Base-by-base conservation (phyloP, 1,139 yeast species). In the Saccharomycopsis crataegensis region DNA sequence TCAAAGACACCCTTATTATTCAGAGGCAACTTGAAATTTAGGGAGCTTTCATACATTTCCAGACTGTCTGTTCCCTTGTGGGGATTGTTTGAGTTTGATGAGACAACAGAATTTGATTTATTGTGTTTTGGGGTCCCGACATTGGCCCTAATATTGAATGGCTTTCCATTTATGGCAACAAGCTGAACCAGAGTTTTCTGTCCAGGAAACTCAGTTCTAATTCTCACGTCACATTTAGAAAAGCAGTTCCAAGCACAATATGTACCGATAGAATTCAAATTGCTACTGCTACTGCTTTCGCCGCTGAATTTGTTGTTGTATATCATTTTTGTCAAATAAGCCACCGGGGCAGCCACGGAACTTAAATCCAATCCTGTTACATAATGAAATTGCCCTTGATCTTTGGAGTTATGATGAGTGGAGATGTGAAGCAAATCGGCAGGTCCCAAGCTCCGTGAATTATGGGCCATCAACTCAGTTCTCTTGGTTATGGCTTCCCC, bases 351-450 rank as follows among this genome's bases (percentile, higher is more conserved):
- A 0, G 82, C 78, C 3, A 78, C 71, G 8, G 81, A 74, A 0
- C 85, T 78, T 1, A 80, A 71, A 61, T 84, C 87, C 11, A 83
- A 68, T 1, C 91, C 90, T 1, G 83, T 76, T 53, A 81, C 71
- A 53, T 62, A 69, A 50, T 70, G 72, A 48, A 69, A 71, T 53
- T 71, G 72, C 0, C 80, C 80, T 12, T 67, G 62, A 51, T 75
- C 79, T 43, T 69, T 68, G 12, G 68, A 64, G 48, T 64, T 69
- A 55, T 72, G 72, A 58, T 68, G 71, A 53, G 73, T 76, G 37
- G 83, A 71, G 32, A 82, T 64, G 64, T 87, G 95, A 51, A 95
- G 86, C 60, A 93, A 73, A 70, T 93, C 98, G 6, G 96, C 91
- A 0, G 96, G 96, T 0, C 99, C 99, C 52, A 93, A 68, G 55